Evolutionary conservation across 805 yeast genomes (phyloP).

Genomic region (Barnettozyma populi): DNA sequence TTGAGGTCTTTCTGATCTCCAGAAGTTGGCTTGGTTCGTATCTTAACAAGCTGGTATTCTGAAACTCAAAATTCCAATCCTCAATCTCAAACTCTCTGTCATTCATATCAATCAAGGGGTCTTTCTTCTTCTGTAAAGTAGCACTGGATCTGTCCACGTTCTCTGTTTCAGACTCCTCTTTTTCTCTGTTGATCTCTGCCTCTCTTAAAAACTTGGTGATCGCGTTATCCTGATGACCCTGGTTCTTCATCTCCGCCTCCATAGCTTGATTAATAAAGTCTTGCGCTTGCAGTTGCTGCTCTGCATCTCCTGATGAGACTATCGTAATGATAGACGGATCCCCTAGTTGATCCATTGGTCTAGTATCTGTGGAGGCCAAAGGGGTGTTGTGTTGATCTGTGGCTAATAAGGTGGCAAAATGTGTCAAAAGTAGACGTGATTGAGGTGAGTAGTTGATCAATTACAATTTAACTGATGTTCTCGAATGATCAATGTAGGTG

Average conservation of each 20-base stretch:
- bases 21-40: slow-evolving; percentile 21
- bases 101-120: slow-evolving; percentile 10
- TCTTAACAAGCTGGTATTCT: slow-evolving; percentile 11
- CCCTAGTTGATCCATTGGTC: slow-evolving; percentile 13
- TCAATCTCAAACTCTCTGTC: slow-evolving; percentile 14
- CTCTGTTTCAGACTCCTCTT: slow-evolving; percentile 16
- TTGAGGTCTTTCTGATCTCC: slow-evolving; percentile 10
- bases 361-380: neutral
- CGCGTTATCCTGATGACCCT: slow-evolving; percentile 16
- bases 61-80: slow-evolving; percentile 18
- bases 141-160: neutral
- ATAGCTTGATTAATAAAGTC: slow-evolving; percentile 9
- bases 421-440: neutral
- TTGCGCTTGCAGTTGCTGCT: slow-evolving; percentile 6
- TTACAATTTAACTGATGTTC: neutral
- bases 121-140: slow-evolving; percentile 6
- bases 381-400: neutral
- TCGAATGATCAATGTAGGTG: neutral
- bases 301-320: slow-evolving; percentile 1
- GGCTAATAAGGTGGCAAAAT: neutral
- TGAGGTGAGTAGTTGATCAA: neutral
- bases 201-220: slow-evolving; percentile 22
- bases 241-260: slow-evolving; percentile 8
- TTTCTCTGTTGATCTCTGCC: slow-evolving; percentile 22
- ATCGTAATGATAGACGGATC: slow-evolving; percentile 21